Base-by-base conservation (phyloP, 2,329 filamentous ascomycete species). In the Ascochyta rabiei region DNA sequence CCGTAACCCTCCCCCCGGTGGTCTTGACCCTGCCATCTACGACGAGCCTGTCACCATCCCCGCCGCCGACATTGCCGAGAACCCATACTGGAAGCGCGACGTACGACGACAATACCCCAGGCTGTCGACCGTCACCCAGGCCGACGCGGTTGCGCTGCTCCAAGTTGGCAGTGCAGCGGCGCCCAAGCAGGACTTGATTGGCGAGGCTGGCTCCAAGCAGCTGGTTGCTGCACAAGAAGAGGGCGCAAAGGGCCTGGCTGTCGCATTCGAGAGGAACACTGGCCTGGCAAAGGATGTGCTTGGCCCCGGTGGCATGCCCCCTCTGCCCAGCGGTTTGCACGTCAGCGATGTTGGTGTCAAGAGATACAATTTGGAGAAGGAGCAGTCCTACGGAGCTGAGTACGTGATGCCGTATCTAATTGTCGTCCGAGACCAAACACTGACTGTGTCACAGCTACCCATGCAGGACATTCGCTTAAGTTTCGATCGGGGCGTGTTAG, bases 81-180 rank as follows among this genome's bases (percentile, higher is more conserved):
- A 96, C 79, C 86, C 91, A 33, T 96, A 97, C 81, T 99, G 92
- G 91, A 96, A 96, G 83, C 92, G 95, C 70, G 95, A 99, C 73
- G 77, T 81, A 58, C 89, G 95, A 67, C 86, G 95, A 69, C 83
- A 83, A 69, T 98, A 98, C 80, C 90, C 95, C 28, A 84, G 83
- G 66, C 82, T 89, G 52, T 93, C 89, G 71, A 87, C 90, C 40
- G 84, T 99, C 59, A 88, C 81, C 56, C 95, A 98, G 81, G 85
- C 85, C 41, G 90, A 98, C 76, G 87, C 91, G 46, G 95, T 95
- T 21, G 89, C 89, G 37, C 84, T 99, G 67, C 82, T 99, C 72
- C 87, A 84, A 24, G 86, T 98, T 39, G 95, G 95, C 63, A 96
- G 89, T 78, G 89, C 88, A 52, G 88, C 86, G 10, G 81, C 80